These are phyloP conservation scores for Globisporangium acanthophoron DNA, from an alignment of 352 stramenopile species.

Conservation along the genomic window DNA sequence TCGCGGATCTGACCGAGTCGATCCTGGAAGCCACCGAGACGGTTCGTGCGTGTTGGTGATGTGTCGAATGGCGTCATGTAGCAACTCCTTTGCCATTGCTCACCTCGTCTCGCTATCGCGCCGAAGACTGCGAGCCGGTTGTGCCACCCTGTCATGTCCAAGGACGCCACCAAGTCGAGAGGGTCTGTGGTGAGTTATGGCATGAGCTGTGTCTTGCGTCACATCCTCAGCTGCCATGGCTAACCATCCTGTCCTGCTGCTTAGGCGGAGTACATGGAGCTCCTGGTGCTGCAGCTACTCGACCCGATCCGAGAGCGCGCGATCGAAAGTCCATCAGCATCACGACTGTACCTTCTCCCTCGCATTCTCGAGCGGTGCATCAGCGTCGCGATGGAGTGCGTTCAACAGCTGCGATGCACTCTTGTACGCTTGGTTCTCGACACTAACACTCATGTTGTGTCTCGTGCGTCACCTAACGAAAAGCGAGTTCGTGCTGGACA, in stretches of 20 bases:
- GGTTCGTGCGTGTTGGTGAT: slow-evolving; percentile 10
- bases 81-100: background rate
- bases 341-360: slow-evolving; percentile 39
- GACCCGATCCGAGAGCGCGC: slow-evolving; percentile 38
- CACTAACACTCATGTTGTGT: too few relatives aligned
- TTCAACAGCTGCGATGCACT: background rate
- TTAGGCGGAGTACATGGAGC: slow-evolving; percentile 50
- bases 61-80: background rate
- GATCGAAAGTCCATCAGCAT: slow-evolving; percentile 31
- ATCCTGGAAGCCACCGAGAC: slow-evolving; percentile 42
- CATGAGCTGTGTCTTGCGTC: background rate
- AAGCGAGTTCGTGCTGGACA: slow-evolving; percentile 38
- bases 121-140: slow-evolving; percentile 7
- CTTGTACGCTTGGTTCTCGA: background rate
- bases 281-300: slow-evolving; percentile 41
- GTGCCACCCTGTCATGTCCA: slow-evolving; percentile 6
- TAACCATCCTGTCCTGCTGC: background rate
- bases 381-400: slow-evolving; percentile 45
- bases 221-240: background rate
- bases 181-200: slow-evolving; percentile 8
- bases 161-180: slow-evolving; percentile 9
- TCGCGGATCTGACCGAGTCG: slow-evolving; percentile 49
- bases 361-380: slow-evolving; percentile 54
- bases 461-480: too few relatives aligned
- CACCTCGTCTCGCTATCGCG: background rate